phyloP scores from a whole-genome alignment of 306 rosid genomes.

The Acacia confusa region DNA sequence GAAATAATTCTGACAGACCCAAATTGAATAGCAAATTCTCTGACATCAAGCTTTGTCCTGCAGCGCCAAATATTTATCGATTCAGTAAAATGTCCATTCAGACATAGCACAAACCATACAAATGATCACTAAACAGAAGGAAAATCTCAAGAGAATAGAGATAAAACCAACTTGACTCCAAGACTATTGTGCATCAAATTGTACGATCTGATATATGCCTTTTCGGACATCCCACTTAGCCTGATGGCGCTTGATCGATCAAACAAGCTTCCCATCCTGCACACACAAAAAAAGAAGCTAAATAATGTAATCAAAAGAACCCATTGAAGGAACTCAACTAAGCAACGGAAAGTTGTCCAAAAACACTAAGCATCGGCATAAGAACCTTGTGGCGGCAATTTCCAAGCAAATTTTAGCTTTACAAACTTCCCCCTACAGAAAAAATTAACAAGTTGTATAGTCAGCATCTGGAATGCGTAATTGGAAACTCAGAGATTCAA shows the following conservation, averaged over 20 bases:
- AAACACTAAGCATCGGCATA: neutral
- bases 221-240: constrained; percentile 84
- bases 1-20: constrained; percentile 83
- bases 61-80: constrained; percentile 1
- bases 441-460: neutral
- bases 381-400: constrained; percentile 68
- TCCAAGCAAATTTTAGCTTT: constrained; percentile 84
- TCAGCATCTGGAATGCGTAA: neutral
- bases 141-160: neutral
- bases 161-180: constrained; percentile 69
- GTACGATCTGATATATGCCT: constrained; percentile 79
- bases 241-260: constrained; percentile 69
- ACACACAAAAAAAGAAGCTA: neutral
- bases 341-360: neutral
- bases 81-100: neutral
- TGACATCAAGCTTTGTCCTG: constrained; percentile 76
- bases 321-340: too few relatives aligned
- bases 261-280: constrained; percentile 54
- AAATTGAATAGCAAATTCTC: constrained; percentile 84
- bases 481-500: neutral
- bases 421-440: constrained; percentile 71
- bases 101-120: neutral
- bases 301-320: neutral
- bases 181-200: constrained; percentile 80
- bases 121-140: neutral